These are phyloP conservation scores for Bruguiera hainesii DNA, from an alignment of 441 rosid species.

Conservation along the genomic window DNA sequence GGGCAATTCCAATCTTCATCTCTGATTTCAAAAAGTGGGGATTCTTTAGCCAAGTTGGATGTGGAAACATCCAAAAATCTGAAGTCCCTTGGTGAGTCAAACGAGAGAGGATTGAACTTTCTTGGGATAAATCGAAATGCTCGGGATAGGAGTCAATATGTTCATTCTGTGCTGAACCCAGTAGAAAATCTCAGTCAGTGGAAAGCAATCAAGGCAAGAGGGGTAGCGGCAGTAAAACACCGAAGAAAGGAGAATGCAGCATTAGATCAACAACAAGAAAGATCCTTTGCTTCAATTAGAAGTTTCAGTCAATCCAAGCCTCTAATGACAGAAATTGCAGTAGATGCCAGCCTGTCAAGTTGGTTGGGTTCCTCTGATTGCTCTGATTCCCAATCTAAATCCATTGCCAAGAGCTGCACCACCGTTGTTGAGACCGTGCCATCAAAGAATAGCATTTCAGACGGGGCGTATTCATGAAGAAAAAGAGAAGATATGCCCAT, in stretches of 20 bases:
- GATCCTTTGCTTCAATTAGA: slow-evolving; percentile 19
- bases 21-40: slow-evolving; percentile 26
- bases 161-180: slow-evolving; percentile 61
- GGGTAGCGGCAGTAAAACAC: slow-evolving; percentile 31
- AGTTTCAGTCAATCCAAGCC: slow-evolving; percentile 21
- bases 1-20: slow-evolving; percentile 26
- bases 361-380: slow-evolving; percentile 65
- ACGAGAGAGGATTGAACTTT: slow-evolving; percentile 26
- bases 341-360: slow-evolving; percentile 85
- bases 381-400: slow-evolving; percentile 9
- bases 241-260: slow-evolving; percentile 52
- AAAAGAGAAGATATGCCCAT: slow-evolving; percentile 29
- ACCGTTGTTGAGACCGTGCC: slow-evolving; percentile 19
- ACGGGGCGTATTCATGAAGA: slow-evolving; percentile 28
- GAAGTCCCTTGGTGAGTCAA: slow-evolving; percentile 13
- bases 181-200: slow-evolving; percentile 77
- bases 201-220: slow-evolving; percentile 67
- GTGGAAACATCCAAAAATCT: slow-evolving; percentile 19
- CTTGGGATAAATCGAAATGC: slow-evolving; percentile 25
- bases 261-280: slow-evolving; percentile 31
- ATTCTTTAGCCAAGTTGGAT: slow-evolving; percentile 10
- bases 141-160: slow-evolving; percentile 46
- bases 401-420: slow-evolving; percentile 13
- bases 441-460: slow-evolving; percentile 17
- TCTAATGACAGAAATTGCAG: slow-evolving; percentile 33